phyloP scores from a whole-genome alignment of 2,329 filamentous ascomycete species.

The Ophiostoma ulmi region DNA sequence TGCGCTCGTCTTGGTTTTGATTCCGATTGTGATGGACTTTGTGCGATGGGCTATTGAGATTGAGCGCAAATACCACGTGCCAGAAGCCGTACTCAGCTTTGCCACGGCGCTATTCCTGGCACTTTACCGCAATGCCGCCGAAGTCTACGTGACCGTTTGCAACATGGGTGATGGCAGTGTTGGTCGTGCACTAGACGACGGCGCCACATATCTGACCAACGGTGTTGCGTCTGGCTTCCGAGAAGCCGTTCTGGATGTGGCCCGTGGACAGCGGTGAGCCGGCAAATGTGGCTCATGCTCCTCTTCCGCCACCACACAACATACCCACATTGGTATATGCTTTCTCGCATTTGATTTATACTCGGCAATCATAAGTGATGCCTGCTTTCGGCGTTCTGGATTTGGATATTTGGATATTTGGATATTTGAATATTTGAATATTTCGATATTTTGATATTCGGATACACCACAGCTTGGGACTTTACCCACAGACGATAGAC shows the following conservation, averaged over 20 bases:
- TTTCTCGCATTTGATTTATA: neutral
- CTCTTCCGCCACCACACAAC: neutral
- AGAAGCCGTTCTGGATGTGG: constrained; percentile 29
- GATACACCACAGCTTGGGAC: neutral
- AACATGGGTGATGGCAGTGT: constrained; percentile 27
- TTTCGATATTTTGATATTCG: neutral
- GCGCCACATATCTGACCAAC: constrained; percentile 28
- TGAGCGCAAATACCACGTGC: constrained; percentile 28
- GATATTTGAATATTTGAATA: neutral
- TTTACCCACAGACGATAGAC: constrained; percentile 15
- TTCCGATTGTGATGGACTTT: constrained; percentile 20
- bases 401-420: neutral
- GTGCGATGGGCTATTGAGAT: constrained; percentile 23
- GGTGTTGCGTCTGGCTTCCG: constrained; percentile 30
- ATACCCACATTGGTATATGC: too few relatives aligned
- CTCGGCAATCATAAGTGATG: neutral
- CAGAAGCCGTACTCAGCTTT: constrained; percentile 25
- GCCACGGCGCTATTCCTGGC: constrained; percentile 18
- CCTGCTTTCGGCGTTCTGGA: neutral
- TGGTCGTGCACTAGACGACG: constrained; percentile 27
- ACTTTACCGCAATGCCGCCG: constrained; percentile 21
- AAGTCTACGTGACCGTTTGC: constrained; percentile 25
- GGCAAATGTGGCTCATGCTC: neutral
- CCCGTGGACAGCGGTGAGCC: constrained; percentile 21
- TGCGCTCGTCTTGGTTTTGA: constrained; percentile 22